A percentile compares a stretch with the other conserved stretches of the same genome.
Conservation (phyloP, 2,329 filamentous ascomycete genomes). For the Dactylellina drechsleri region DNA sequence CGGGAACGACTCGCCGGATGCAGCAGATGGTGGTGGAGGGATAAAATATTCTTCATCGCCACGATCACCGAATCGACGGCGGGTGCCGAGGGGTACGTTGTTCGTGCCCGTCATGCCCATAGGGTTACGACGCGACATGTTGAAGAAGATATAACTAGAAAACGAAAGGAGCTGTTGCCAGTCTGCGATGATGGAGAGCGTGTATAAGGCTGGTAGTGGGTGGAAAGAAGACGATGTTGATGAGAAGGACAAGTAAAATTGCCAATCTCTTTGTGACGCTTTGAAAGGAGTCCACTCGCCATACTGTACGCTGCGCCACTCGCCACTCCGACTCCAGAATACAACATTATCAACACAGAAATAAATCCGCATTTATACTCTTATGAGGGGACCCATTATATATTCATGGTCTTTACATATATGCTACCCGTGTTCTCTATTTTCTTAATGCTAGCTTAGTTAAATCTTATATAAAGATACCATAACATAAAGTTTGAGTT, state of each 20-base stretch:
- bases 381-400: too few relatives aligned
- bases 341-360: too few relatives aligned
- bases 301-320: too few relatives aligned
- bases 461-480: too few relatives aligned
- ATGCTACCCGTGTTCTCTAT: too few relatives aligned
- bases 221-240: constrained; percentile 8
- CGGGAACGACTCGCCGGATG: constrained; percentile 54
- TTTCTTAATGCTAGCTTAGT: too few relatives aligned
- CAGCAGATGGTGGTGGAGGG: constrained; percentile 60
- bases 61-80: constrained; percentile 76
- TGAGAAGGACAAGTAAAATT: constrained; percentile 5
- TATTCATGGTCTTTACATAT: too few relatives aligned
- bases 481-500: too few relatives aligned
- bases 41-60: constrained; percentile 62
- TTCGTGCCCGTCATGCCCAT: constrained; percentile 93
- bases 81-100: constrained; percentile 91
- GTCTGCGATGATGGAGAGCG: background rate
- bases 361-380: too few relatives aligned
- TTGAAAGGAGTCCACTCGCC: too few relatives aligned
- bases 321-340: too few relatives aligned
- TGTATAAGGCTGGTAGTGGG: background rate
- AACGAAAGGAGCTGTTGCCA: background rate
- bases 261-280: background rate
- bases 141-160: constrained; percentile 3
- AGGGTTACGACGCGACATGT: constrained; percentile 52